Percentiles rank a stretch among this genome's conserved stretches.
Conservation (phyloP, 1,139 yeast species). For the Kurtzmaniella quercitrusa region DNA sequence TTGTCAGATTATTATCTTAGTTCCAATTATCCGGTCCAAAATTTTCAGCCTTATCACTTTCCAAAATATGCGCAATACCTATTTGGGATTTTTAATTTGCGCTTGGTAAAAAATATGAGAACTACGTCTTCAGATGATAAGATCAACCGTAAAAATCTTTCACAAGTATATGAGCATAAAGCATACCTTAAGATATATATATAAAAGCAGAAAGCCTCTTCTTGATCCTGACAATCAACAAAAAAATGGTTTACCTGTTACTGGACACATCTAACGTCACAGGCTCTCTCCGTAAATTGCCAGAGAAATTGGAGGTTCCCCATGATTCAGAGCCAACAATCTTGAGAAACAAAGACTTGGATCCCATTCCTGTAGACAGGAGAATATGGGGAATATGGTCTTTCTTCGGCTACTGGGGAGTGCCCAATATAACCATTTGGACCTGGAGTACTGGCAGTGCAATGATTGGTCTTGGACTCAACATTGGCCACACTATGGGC, state of each 20-base stretch:
- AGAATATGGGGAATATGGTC: slow-evolving; percentile 20
- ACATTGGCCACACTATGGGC: slow-evolving; percentile 18
- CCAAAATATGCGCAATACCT: background rate
- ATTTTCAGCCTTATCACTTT: background rate
- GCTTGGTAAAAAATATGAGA: background rate
- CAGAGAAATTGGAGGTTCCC: slow-evolving; percentile 7
- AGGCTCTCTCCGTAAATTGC: background rate
- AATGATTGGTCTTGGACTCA: slow-evolving; percentile 13
- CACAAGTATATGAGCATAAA: background rate
- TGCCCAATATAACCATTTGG: slow-evolving; percentile 18
- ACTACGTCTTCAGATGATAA: background rate
- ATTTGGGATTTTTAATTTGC: background rate
- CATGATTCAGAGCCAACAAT: slow-evolving; percentile 9
- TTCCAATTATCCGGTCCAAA: too few relatives aligned
- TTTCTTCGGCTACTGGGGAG: slow-evolving; percentile 19
- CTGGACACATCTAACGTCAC: background rate
- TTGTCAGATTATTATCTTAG: too few relatives aligned
- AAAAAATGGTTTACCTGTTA: slow-evolving; percentile 3
- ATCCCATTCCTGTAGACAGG: slow-evolving; percentile 17
- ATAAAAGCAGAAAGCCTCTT: background rate
- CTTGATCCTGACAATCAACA: too few relatives aligned
- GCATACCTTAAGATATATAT: background rate
- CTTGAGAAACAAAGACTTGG: slow-evolving; percentile 13
- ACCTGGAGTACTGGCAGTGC: slow-evolving; percentile 20
- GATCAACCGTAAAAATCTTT: background rate